Conservation (phyloP, 495 filamentous ascomycete species). For the Letharia columbiana region DNA sequence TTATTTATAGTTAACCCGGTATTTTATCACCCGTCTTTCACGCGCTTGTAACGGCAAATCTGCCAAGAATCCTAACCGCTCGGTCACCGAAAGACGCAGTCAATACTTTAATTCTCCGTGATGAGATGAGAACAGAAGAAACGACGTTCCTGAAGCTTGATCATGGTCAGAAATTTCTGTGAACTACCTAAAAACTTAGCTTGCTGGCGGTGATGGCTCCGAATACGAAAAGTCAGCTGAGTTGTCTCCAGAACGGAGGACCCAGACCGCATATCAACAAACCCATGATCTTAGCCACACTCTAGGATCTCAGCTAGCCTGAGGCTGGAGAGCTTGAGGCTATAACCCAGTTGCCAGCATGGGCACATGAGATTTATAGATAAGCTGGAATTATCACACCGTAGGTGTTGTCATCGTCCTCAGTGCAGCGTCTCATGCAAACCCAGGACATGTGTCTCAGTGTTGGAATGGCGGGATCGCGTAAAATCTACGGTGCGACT, state of each 20-base stretch:
- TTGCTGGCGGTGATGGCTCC: background rate
- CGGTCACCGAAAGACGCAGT: background rate
- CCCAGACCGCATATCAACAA: background rate
- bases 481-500: too few species aligned
- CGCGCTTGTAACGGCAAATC: background rate
- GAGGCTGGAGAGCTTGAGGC: background rate
- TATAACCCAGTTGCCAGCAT: background rate
- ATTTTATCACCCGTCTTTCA: background rate
- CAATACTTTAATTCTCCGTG: background rate
- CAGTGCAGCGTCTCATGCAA: too few species aligned
- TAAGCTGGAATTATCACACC: too few species aligned
- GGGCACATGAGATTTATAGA: too few species aligned
- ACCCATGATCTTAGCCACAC: background rate
- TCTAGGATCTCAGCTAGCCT: background rate
- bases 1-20: background rate
- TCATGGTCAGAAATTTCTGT: background rate
- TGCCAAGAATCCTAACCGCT: background rate
- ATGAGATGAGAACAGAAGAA: background rate
- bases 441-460: too few species aligned
- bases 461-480: too few species aligned
- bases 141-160: background rate
- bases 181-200: background rate
- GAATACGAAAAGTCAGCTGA: background rate
- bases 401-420: too few species aligned
- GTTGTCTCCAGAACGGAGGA: background rate